Base-by-base conservation (phyloP, 2,329 filamentous ascomycete genomes). In the Thielaviopsis euricoi region DNA sequence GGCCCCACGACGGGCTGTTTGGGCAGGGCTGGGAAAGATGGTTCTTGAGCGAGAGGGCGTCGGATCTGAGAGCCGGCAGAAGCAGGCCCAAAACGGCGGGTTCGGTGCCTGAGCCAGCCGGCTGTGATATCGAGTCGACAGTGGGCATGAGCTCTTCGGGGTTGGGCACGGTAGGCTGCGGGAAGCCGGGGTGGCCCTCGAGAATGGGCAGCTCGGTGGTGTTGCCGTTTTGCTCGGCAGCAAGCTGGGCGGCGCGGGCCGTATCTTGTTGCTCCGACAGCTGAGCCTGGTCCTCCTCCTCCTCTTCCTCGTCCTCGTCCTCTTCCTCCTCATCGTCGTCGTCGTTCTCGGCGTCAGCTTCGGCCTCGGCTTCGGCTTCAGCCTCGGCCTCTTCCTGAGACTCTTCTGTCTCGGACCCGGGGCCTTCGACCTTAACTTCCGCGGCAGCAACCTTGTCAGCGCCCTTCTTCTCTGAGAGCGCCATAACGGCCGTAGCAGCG, bases 11-110 rank as follows among this genome's bases (percentile, higher is more conserved):
- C 9, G 61, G 57, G 48, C 56, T 60, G 3, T 65, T 57, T 22
- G 61, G 53, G 29, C 63, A 51, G 6, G 61, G 53, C 2, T 64
- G 54, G 19, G 61, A 53, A 3, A 69, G 61, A 54, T 63, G 65
- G 2, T 62, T 60, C 58, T 68, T 64, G 29, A 71, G 58, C 6
- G 64, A 64, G 15, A 64, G 61, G 0, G 69, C 60, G 29, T 65
- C 63, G 19, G 62, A 62, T 55, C 61, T 61, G 9, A 71, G 62
- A 33, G 68, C 63, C 5, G 64, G 59, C 21, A 70, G 55, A 19
- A 63, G 64, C 22, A 64, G 61, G 23, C 66, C 63, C 29, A 62
- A 61, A 6, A 61, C 58, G 56, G 59, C 62, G 17, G 63, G 60
- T n/a, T 59, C 56, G 23, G 58, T 58, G 37, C 23, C 21, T 21